Percentiles rank a stretch among this genome's conserved stretches.
phyloP scores from a whole-genome alignment of 352 stramenopile species.

The Phytophthora boehmeriae region DNA sequence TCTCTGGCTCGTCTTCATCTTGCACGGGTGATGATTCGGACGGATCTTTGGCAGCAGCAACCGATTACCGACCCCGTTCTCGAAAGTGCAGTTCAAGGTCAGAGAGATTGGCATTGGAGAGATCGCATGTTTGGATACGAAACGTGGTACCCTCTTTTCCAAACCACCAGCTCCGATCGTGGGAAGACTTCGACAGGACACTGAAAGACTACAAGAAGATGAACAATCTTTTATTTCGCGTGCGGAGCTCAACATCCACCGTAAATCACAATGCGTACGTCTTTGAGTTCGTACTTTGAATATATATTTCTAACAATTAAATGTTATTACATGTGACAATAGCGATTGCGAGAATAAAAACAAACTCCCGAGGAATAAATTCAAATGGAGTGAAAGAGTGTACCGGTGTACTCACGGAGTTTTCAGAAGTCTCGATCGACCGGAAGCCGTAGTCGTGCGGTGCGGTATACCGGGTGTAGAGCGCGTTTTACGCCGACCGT shows the following conservation, averaged over 20 bases:
- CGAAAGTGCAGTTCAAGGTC: background rate
- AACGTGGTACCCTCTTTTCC: background rate
- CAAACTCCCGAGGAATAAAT: background rate
- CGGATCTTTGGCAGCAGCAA: background rate
- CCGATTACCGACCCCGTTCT: background rate
- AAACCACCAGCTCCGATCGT: background rate
- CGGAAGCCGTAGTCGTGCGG: constrained; percentile 2
- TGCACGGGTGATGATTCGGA: background rate
- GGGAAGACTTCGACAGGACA: background rate
- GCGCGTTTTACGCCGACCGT: constrained; percentile 2
- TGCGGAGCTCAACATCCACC: background rate
- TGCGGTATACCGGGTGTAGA: constrained; percentile 7
- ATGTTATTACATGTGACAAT: too few relatives aligned
- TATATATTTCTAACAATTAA: background rate
- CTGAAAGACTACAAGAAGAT: background rate
- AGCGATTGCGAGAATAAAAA: too few relatives aligned
- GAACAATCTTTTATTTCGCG: constrained; percentile 2
- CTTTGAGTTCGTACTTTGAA: background rate
- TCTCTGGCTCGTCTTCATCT: too few relatives aligned
- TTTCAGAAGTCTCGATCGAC: constrained; percentile 9
- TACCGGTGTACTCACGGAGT: constrained; percentile 18
- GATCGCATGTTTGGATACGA: background rate
- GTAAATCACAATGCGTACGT: background rate
- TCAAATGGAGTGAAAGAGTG: constrained; percentile 5
- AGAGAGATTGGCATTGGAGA: background rate